These are phyloP conservation scores for Curvularia spicifera DNA, from an alignment of 2,329 filamentous ascomycete genomes.

Conservation along the genomic window DNA sequence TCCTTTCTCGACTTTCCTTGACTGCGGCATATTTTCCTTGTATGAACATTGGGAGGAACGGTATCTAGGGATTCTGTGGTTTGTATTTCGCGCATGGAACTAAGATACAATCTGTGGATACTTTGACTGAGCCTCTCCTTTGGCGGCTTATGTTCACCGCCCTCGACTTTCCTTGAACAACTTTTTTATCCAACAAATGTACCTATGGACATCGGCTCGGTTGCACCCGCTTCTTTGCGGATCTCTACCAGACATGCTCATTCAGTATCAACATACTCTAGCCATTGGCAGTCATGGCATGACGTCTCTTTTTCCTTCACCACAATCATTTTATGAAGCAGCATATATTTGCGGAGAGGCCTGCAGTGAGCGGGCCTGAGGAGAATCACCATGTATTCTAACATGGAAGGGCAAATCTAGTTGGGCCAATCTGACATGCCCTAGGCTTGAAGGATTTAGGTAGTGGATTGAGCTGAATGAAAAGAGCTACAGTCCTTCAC, in stretches of 20 bases:
- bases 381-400: slow-evolving; percentile 12
- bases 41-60: slow-evolving; percentile 32
- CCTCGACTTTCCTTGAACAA: slow-evolving; percentile 23
- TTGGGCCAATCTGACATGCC: slow-evolving; percentile 12
- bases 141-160: slow-evolving; percentile 26
- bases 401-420: slow-evolving; percentile 17
- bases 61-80: slow-evolving; percentile 33
- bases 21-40: slow-evolving; percentile 29
- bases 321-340: slow-evolving; percentile 20
- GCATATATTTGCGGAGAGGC: slow-evolving; percentile 8
- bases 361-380: not conserved
- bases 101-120: slow-evolving; percentile 30
- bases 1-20: slow-evolving; percentile 36
- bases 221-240: slow-evolving; percentile 13
- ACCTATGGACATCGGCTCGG: slow-evolving; percentile 16
- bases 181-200: slow-evolving; percentile 14
- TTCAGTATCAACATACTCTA: slow-evolving; percentile 10
- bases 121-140: slow-evolving; percentile 34
- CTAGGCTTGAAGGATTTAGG: slow-evolving; percentile 20
- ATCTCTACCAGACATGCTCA: slow-evolving; percentile 11
- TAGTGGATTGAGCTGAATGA: slow-evolving; percentile 22
- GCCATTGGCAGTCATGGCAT: slow-evolving; percentile 10
- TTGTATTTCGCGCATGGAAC: slow-evolving; percentile 23
- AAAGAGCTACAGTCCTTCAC: slow-evolving; percentile 22
- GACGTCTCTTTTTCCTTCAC: slow-evolving; percentile 17